Base-by-base conservation (phyloP, 2,329 filamentous ascomycete genomes). In the Macroventuria anomochaeta region DNA sequence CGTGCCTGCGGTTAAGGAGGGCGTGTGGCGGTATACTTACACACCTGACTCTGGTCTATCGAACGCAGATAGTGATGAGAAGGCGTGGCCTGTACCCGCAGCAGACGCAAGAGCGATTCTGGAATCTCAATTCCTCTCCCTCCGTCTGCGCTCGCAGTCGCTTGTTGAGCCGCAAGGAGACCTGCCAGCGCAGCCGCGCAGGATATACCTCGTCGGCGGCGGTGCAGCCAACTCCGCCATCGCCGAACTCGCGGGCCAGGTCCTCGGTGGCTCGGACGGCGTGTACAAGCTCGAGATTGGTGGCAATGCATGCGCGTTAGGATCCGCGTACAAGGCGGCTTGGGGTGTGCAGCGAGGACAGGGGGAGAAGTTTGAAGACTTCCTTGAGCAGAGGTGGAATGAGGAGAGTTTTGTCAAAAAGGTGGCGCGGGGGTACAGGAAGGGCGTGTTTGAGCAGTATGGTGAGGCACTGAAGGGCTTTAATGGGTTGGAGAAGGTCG, bases 201-300 rank as follows among this genome's bases (percentile, higher is more conserved):
- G 93, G 20, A 88, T 97, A 66, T 97, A 97, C 79, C 88, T 99
- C 36, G 95, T 97, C 7, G 95, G 95, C 46, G 95, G 95, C 53
- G 95, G 93, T 12, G 92, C 89, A 28, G 84, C 90, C 47, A 99
- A 97, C 80, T 86, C 88, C 3, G 92, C 93, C 41, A 97, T 97
- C 65, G 90, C 92, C 5, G 83, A 87, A 53, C 86, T 96, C 40
- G 84, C 93, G 3, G 93, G 92, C 21, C 88, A 96, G 67, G 91
- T 97, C 2, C 84, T 99, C 2, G 95, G 95, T 46, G 91, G 91
- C 28, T 84, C 83, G 2, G 95, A 97, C 59, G 95, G 95, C 20
- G 90, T 97, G 21, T 99, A 91, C 78, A 90, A 89, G 76, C 85
- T 99, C 12, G 93, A 97, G 70, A 91, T 97, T 5, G 93, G 95